Evolutionary conservation across 495 filamentous ascomycete genomes (phyloP).

Genomic region (Aspergillus steynii): DNA sequence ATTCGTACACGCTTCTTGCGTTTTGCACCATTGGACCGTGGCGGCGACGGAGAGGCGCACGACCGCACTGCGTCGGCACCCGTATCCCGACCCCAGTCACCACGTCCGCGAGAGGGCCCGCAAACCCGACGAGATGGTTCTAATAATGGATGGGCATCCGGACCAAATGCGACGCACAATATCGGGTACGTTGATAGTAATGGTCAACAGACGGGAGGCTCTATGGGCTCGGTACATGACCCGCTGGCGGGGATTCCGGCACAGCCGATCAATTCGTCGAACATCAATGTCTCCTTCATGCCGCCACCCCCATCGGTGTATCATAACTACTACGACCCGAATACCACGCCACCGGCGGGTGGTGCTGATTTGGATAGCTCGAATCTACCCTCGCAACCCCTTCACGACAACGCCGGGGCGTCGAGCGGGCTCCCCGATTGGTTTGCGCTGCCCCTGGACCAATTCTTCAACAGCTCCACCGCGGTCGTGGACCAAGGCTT

Average conservation of each 20-base stretch:
- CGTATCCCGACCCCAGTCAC: slow-evolving; percentile 37
- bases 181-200: slow-evolving; percentile 37
- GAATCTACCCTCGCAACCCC: slow-evolving; percentile 31
- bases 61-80: slow-evolving; percentile 37
- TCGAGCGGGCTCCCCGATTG: slow-evolving; percentile 44
- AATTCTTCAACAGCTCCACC: slow-evolving; percentile 53
- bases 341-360: slow-evolving; percentile 30
- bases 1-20: slow-evolving; percentile 74
- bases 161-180: slow-evolving; percentile 26
- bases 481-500: slow-evolving; percentile 50
- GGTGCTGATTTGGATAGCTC: slow-evolving; percentile 29
- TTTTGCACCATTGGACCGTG: slow-evolving; percentile 47
- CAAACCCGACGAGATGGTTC: slow-evolving; percentile 34
- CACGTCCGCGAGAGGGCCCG: slow-evolving; percentile 32
- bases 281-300: slow-evolving; percentile 51
- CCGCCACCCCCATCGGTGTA: slow-evolving; percentile 49
- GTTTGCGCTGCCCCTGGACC: slow-evolving; percentile 49
- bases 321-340: slow-evolving; percentile 49
- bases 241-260: slow-evolving; percentile 48
- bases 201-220: slow-evolving; percentile 21
- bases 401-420: slow-evolving; percentile 31
- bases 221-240: slow-evolving; percentile 40
- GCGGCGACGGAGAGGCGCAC: slow-evolving; percentile 39
- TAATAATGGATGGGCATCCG: slow-evolving; percentile 35
- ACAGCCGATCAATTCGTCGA: slow-evolving; percentile 50